Evolutionary conservation across 352 stramenopile species (phyloP).

Genomic region (Saprolegnia parasitica): DNA sequence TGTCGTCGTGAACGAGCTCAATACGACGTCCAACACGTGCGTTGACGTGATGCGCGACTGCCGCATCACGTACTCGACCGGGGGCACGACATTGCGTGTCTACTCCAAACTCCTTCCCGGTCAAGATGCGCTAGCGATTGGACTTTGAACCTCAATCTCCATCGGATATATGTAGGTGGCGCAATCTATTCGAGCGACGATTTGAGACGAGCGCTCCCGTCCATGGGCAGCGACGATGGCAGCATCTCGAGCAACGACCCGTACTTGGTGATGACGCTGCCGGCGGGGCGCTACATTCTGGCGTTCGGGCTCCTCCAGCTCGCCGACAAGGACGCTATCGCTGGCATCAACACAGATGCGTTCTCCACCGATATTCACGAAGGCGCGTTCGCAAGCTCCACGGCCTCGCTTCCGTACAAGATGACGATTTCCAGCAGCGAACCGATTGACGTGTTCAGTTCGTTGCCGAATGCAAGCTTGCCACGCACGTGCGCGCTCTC

Average conservation of each 20-base stretch:
- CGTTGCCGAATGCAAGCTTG: too few species aligned
- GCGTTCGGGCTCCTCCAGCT: not conserved
- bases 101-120: slow-evolving; percentile 36
- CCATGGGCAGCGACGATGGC: slow-evolving; percentile 31
- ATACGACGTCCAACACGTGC: slow-evolving; percentile 42
- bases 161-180: slow-evolving; percentile 31
- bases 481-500: too few species aligned
- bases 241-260: slow-evolving; percentile 33
- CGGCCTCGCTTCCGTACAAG: slow-evolving; percentile 12
- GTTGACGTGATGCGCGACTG: slow-evolving; percentile 61
- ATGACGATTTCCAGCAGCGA: too few species aligned
- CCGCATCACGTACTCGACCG: slow-evolving; percentile 37
- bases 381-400: not conserved
- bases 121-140: not conserved
- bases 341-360: slow-evolving; percentile 9
- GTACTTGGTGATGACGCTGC: slow-evolving; percentile 20
- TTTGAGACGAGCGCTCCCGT: not conserved
- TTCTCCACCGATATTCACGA: not conserved
- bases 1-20: slow-evolving; percentile 55
- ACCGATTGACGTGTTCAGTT: too few species aligned
- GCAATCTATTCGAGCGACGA: slow-evolving; percentile 40
- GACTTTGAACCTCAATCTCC: not conserved
- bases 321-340: not conserved
- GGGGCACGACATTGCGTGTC: slow-evolving; percentile 56
- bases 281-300: slow-evolving; percentile 4